A percentile compares a stretch with the other conserved stretches of the same genome.
phyloP scores from a whole-genome alignment of 495 filamentous ascomycete genomes.

The Letharia lupina region DNA sequence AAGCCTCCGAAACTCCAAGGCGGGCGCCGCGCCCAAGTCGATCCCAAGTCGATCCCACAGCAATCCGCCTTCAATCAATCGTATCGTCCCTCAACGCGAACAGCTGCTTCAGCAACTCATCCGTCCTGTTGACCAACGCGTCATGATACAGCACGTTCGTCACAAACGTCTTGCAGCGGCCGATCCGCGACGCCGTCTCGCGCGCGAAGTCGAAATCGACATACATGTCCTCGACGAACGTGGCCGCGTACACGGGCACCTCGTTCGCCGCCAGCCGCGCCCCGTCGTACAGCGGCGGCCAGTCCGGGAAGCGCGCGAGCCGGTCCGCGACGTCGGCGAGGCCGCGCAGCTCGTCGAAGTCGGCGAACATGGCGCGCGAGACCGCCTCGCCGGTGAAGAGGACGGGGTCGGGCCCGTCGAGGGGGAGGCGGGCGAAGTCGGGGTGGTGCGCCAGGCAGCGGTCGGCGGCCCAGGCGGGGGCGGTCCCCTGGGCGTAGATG shows the following conservation, averaged over 20 bases:
- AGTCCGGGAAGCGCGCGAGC: constrained; percentile 56
- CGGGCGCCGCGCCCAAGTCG: background rate
- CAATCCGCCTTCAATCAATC: constrained; percentile 45
- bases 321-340: constrained; percentile 58
- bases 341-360: constrained; percentile 59
- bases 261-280: constrained; percentile 63
- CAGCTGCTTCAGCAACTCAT: constrained; percentile 62
- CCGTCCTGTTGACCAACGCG: constrained; percentile 59
- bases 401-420: constrained; percentile 44
- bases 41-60: background rate
- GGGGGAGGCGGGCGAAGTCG: constrained; percentile 33
- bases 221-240: constrained; percentile 92
- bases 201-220: constrained; percentile 67
- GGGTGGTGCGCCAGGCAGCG: constrained; percentile 37
- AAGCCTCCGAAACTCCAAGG: background rate
- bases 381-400: constrained; percentile 92
- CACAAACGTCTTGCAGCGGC: constrained; percentile 67
- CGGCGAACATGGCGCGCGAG: constrained; percentile 71
- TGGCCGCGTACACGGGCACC: constrained; percentile 81
- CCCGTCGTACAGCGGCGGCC: constrained; percentile 71
- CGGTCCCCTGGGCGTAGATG: constrained; percentile 57
- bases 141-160: constrained; percentile 86
- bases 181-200: constrained; percentile 67
- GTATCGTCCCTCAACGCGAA: constrained; percentile 65
- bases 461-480: constrained; percentile 58